Evolutionary conservation across 2,329 filamentous ascomycete genomes (phyloP), one percentile per base, ranked within the genome.

Genomic region (Sporothrix curviconia): DNA sequence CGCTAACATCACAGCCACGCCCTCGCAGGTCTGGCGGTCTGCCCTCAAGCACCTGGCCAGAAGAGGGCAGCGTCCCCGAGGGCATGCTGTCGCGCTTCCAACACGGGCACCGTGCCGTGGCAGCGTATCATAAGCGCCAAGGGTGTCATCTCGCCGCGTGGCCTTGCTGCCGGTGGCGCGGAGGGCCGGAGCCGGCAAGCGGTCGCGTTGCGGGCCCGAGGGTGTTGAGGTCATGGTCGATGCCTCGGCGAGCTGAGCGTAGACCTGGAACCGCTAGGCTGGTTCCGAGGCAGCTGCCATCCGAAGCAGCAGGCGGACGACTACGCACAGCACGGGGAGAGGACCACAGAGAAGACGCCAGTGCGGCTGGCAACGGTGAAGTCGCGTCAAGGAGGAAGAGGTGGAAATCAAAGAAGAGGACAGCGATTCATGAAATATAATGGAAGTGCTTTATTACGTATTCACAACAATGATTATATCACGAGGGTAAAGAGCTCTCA

Each of bases 111-210:
- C 63, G 92, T 97, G 3, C 92, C 92, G 0, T 97, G 92, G 92
- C 92, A 97, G 75, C 79, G 94, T 58, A 89, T 97, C 59, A 87
- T 97, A 68, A 96, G 92, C 70, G 76, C 89, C 14, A 92, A 89
- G 71, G 92, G 92, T 22, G 77, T 83, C 59, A 95, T 97, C 64
- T 95, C 91, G 44, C 88, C 88, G 7, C 83, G 92, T 1, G 59
- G 50, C 6, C 24, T 34, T 4, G 57, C 49, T 11, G 60, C 34
- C n/a, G 60, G 53, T 14, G 51, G 36, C 25, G 54, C 40, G 0
- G 46, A 37, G 7, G 56, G 56, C 6, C 57, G 62, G 1, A 72
- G 67, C n/a, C 75, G 74, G 44, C 81, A 84, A 62, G 81, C 78
- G 0, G 67, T 70, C 0, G 77, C 75, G 1, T 70, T 84, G 4